Conservation (phyloP, 2,329 filamentous ascomycete species). For the Aspergillus sp. region DNA sequence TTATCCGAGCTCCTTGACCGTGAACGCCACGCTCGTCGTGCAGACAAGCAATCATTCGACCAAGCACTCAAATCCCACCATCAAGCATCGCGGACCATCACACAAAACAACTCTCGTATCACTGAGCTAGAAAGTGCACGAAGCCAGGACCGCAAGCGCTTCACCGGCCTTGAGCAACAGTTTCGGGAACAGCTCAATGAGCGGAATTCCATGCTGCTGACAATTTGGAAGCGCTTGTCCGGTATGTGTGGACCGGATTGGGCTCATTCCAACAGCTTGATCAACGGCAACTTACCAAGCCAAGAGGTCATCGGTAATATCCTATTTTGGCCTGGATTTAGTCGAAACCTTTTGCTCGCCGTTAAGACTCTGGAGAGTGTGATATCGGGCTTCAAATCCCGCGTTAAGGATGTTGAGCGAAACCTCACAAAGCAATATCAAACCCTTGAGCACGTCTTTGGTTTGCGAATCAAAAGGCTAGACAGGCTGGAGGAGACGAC, state of each 20-base stretch:
- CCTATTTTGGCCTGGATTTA: constrained; percentile 74
- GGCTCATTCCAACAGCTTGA: constrained; percentile 83
- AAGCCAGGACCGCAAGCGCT: constrained; percentile 73
- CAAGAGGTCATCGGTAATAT: constrained; percentile 83
- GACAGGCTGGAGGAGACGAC: constrained; percentile 82
- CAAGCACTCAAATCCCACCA: constrained; percentile 84
- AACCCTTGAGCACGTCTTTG: constrained; percentile 75
- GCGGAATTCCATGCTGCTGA: constrained; percentile 81
- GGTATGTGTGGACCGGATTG: constrained; percentile 86
- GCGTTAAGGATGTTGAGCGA: constrained; percentile 82
- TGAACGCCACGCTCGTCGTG: constrained; percentile 79
- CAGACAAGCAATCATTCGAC: constrained; percentile 85
- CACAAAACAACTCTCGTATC: constrained; percentile 80
- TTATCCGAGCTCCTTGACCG: constrained; percentile 87
- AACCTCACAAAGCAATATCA: constrained; percentile 92
- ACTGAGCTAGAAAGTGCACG: constrained; percentile 81
- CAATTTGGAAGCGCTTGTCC: constrained; percentile 87
- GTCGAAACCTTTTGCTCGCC: constrained; percentile 81
- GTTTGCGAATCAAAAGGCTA: constrained; percentile 77
- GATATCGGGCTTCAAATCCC: constrained; percentile 72
- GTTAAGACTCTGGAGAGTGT: constrained; percentile 84
- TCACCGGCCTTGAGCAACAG: constrained; percentile 72
- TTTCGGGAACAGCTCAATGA: constrained; percentile 86
- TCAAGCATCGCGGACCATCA: constrained; percentile 80
- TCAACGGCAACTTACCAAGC: constrained; percentile 83